phyloP scores from a whole-genome alignment of 106 monocot species.

The Gastrodia elata region DNA sequence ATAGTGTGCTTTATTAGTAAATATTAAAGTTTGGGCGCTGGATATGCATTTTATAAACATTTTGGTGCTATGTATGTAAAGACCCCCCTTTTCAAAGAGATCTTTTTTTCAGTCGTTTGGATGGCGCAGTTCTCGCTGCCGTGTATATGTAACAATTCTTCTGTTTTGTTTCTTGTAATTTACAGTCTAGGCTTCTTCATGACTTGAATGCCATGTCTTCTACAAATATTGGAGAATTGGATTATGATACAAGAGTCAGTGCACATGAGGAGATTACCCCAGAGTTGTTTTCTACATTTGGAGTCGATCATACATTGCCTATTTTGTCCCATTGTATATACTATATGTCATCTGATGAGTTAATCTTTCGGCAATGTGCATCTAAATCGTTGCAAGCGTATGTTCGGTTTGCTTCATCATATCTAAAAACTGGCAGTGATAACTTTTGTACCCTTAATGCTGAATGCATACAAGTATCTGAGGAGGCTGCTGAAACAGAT shows the following conservation, averaged over 20 bases:
- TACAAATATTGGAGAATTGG: slow-evolving; percentile 62
- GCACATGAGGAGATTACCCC: slow-evolving; percentile 48
- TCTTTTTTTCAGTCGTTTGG: too few relatives aligned
- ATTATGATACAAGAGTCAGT: slow-evolving; percentile 73
- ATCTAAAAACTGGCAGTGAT: neutral
- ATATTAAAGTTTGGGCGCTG: too few relatives aligned
- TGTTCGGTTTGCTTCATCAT: slow-evolving; percentile 42
- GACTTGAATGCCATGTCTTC: slow-evolving; percentile 70
- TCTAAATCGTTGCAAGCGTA: slow-evolving; percentile 59
- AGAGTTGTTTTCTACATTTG: slow-evolving; percentile 38
- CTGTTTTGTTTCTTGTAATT: neutral
- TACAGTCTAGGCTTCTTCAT: slow-evolving; percentile 59
- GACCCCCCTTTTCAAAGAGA: too few relatives aligned
- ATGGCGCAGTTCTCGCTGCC: neutral
- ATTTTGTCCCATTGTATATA: slow-evolving; percentile 78
- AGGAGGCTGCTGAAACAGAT: neutral
- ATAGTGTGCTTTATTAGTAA: too few relatives aligned
- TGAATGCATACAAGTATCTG: neutral
- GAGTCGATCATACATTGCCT: slow-evolving; percentile 41
- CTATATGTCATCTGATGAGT: slow-evolving; percentile 78
- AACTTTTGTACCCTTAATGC: neutral
- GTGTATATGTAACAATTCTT: neutral
- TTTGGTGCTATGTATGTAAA: too few relatives aligned
- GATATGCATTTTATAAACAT: too few relatives aligned
- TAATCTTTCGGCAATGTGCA: slow-evolving; percentile 78